A percentile compares a stretch with the other conserved stretches of the same genome.
Evolutionary conservation across 768 basidiomycete genomes (phyloP).

Genomic region (Mycena maculata): DNA sequence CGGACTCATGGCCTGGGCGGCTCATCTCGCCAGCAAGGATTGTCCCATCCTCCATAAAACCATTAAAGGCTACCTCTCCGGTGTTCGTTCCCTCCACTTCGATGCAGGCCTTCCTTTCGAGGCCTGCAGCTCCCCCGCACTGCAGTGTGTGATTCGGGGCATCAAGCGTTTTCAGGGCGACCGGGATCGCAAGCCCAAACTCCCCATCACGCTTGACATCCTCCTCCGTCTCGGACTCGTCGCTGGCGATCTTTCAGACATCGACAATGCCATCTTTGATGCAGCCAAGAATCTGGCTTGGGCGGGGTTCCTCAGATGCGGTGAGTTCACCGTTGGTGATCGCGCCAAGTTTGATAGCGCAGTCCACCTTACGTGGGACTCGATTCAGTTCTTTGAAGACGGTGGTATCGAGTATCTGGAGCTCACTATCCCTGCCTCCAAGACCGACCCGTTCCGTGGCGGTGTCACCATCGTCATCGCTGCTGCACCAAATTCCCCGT

Average conservation of each 20-base stretch:
- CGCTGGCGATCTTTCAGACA: conserved; percentile 9
- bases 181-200: conserved; percentile 36
- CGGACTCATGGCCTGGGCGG: conserved; percentile 34
- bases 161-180: conserved; percentile 47
- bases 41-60: conserved; percentile 16
- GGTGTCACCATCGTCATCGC: conserved; percentile 41
- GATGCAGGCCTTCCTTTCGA: conserved; percentile 43
- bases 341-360: conserved; percentile 25
- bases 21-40: conserved; percentile 30
- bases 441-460: conserved; percentile 45
- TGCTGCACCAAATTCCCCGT: conserved; percentile 27
- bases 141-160: conserved; percentile 45
- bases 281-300: conserved; percentile 32
- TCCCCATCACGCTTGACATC: conserved; percentile 42
- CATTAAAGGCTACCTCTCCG: conserved; percentile 3
- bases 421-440: conserved; percentile 44
- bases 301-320: conserved; percentile 31
- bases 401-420: conserved; percentile 28
- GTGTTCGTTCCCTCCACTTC: conserved; percentile 44
- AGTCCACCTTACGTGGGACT: conserved; percentile 33
- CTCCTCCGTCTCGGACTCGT: conserved; percentile 23
- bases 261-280: conserved; percentile 25
- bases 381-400: conserved; percentile 37
- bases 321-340: conserved; percentile 30
- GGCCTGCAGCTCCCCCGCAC: conserved; percentile 40